Evolutionary conservation across 495 filamentous ascomycete species (phyloP).

Genomic region (Hypoxylon intermedium): DNA sequence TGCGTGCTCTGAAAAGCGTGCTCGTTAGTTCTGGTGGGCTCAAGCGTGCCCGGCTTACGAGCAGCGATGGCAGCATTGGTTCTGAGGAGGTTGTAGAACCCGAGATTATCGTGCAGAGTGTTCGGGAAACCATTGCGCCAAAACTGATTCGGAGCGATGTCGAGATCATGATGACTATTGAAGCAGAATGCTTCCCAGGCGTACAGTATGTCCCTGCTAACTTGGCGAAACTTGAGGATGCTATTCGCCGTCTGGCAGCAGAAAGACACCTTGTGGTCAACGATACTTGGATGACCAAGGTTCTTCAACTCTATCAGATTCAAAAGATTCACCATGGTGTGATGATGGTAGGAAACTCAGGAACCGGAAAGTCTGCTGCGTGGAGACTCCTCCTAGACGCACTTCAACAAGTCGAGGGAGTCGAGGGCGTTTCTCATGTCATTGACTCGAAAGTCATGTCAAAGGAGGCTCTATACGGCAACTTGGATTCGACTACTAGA

Average conservation of each 20-base stretch:
- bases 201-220: conserved; percentile 91
- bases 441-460: conserved; percentile 99
- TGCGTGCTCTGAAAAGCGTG: conserved; percentile 97
- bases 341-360: conserved; percentile 99
- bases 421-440: conserved; percentile 94
- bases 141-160: conserved; percentile 94
- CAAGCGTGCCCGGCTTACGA: conserved; percentile 81
- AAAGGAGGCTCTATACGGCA: conserved; percentile 95
- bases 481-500: conserved; percentile 90
- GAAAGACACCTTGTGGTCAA: conserved; percentile 86
- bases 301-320: conserved; percentile 95
- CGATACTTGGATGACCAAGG: conserved; percentile 95
- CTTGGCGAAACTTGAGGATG: conserved; percentile 75
- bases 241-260: conserved; percentile 80
- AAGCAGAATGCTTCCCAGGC: conserved; percentile 86
- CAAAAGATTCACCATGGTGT: conserved; percentile 98
- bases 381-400: conserved; percentile 96
- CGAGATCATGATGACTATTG: conserved; percentile 82
- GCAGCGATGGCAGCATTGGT: conserved; percentile 59
- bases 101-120: conserved; percentile 98
- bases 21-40: conserved; percentile 95
- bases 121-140: conserved; percentile 96
- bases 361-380: conserved; percentile 90
- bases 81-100: conserved; percentile 83
- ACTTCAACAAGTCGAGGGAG: conserved; percentile 84